Evolutionary conservation across 768 basidiomycete genomes (phyloP).

Genomic region (Suillus subalutaceus): DNA sequence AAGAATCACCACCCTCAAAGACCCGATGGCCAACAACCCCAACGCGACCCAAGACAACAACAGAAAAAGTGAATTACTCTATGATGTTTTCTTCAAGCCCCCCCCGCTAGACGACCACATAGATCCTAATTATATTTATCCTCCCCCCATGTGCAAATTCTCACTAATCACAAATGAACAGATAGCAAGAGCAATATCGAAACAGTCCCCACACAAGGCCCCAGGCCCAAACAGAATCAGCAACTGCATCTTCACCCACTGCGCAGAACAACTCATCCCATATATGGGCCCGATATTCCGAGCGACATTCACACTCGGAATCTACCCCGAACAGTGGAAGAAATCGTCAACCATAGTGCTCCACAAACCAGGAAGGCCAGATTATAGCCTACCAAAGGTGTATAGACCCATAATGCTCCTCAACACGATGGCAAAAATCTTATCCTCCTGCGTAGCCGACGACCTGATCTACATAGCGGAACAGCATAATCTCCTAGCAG

Average conservation of each 20-base stretch:
- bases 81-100: not conserved
- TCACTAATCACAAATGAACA: not conserved
- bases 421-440: too few species aligned
- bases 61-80: not conserved
- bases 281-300: not conserved
- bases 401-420: too few species aligned
- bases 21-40: not conserved
- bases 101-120: not conserved
- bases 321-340: not conserved
- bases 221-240: not conserved
- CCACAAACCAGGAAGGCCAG: too few species aligned
- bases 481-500: too few species aligned
- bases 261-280: not conserved
- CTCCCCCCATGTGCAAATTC: not conserved
- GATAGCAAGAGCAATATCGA: not conserved
- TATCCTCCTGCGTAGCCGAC: too few species aligned
- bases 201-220: not conserved
- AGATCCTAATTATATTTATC: not conserved
- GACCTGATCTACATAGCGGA: too few species aligned
- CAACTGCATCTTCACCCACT: not conserved
- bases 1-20: not conserved
- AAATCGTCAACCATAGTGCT: too few species aligned
- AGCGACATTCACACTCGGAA: rapidly evolving
- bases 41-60: not conserved
- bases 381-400: too few species aligned